Evolutionary conservation across 495 filamentous ascomycete genomes (phyloP), one percentile per base, ranked within the genome.

Genomic region (Xylaria palmicola): DNA sequence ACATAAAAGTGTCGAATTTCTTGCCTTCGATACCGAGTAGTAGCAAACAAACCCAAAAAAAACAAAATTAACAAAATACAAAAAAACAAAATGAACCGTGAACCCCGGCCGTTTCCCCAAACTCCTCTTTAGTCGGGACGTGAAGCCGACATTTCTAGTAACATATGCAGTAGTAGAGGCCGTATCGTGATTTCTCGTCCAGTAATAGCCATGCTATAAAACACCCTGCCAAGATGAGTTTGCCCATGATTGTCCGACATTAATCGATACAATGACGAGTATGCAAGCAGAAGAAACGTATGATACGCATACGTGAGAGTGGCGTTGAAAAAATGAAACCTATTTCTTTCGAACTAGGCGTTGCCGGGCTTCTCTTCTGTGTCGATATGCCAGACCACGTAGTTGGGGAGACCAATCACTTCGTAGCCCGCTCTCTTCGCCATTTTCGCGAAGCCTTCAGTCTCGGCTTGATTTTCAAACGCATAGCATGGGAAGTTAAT

Each of bases 401-500:
- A 98, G 76, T 98, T 98, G 58, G 94, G 95, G 52, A 98, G 81
- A 34, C 94, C 94, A 59, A 88, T 81, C 36, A 98, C 94, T 68
- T 91, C 81, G 75, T 97, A 98, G 43, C 93, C 93, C 36, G 94
- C 94, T 63, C 93, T 84, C 81, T 97, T 98, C 60, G 94, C 94
- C 94, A 98, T 98, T 73, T 91, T 93, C 44, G 94, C 94, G 69
- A 98, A 98, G 4, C 94, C 94, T 74, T 98, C 94, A 5, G 94
- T 98, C 75, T 98, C 94, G 62, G 94, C 94, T 78, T 98, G 94
- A 75, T 98, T 98, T 76, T 98, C 95, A 74, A 98, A 98, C 15
- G 94, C 84, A 71, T 98, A 98, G 72, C 88, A 85, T 17, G 94
- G 94, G 78, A 98, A 98, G 75, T 98, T 98, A 77, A 98, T 91